phyloP scores from a whole-genome alignment of 768 basidiomycete genomes.

The Lentinula boryana region DNA sequence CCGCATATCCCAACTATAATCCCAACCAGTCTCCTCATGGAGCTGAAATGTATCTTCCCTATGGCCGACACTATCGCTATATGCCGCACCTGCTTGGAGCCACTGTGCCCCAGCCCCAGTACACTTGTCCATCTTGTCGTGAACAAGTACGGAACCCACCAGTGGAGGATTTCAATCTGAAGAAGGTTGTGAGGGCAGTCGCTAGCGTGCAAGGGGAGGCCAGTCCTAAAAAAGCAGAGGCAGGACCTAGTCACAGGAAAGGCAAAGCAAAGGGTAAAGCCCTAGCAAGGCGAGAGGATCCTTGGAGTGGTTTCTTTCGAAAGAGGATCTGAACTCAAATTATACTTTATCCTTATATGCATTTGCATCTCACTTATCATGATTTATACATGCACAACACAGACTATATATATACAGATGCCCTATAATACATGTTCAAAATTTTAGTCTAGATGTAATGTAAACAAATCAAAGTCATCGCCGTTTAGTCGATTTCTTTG shows the following conservation, averaged over 20 bases:
- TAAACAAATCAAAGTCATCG: neutral
- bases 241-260: slow-evolving; percentile 11
- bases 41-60: neutral
- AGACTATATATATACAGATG: neutral
- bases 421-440: neutral
- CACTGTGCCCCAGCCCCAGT: slow-evolving; percentile 35
- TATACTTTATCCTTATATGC: neutral
- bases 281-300: slow-evolving; percentile 16
- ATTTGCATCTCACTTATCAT: too few relatives aligned
- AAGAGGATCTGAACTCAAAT: neutral
- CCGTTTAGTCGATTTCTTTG: slow-evolving; percentile 33
- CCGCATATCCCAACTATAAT: slow-evolving; percentile 38
- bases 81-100: slow-evolving; percentile 10
- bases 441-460: neutral
- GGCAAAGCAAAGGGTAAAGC: slow-evolving; percentile 16
- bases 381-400: neutral
- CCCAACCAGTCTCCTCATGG: slow-evolving; percentile 16
- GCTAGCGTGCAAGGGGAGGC: slow-evolving; percentile 42
- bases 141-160: slow-evolving; percentile 42
- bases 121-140: slow-evolving; percentile 67
- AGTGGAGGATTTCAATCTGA: slow-evolving; percentile 56
- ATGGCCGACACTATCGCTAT: neutral
- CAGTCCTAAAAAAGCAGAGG: slow-evolving; percentile 24
- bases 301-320: slow-evolving; percentile 45
- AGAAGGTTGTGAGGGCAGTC: slow-evolving; percentile 47